Evolutionary conservation across 2,329 filamentous ascomycete genomes (phyloP).

Genomic region (Akanthomyces lecanii): DNA sequence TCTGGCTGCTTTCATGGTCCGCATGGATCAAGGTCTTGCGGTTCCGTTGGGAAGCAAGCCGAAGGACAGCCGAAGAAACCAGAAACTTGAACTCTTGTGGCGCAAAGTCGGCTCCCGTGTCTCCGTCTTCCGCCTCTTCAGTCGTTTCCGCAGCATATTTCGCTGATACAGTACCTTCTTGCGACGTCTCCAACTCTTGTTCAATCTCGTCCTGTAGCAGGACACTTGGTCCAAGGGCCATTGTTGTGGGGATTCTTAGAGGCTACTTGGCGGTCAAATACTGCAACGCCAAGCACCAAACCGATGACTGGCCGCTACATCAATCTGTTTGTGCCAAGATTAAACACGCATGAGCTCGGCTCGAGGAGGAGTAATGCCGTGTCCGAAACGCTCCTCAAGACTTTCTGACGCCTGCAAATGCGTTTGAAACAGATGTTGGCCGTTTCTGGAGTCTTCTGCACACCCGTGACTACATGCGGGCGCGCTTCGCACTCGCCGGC

Average conservation of each 20-base stretch:
- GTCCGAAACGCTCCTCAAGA: constrained; percentile 31
- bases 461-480: constrained; percentile 43
- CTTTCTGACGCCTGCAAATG: constrained; percentile 25
- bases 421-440: constrained; percentile 37
- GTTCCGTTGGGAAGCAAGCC: too few species aligned
- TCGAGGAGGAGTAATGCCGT: constrained; percentile 34
- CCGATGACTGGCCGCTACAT: constrained; percentile 33
- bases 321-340: constrained; percentile 36
- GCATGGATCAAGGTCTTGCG: too few species aligned
- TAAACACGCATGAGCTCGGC: constrained; percentile 26
- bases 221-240: too few species aligned
- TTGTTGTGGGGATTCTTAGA: constrained; percentile 28
- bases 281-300: constrained; percentile 43
- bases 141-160: too few species aligned
- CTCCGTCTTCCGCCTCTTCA: too few species aligned
- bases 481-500: constrained; percentile 27
- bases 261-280: constrained; percentile 41
- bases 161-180: too few species aligned
- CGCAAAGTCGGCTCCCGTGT: too few species aligned
- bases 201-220: too few species aligned
- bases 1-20: too few species aligned
- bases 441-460: constrained; percentile 38
- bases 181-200: too few species aligned
- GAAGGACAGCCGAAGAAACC: too few species aligned
- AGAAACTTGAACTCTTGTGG: too few species aligned